Evolutionary conservation across 768 basidiomycete species (phyloP).

Genomic region (Heimioporus sp.): DNA sequence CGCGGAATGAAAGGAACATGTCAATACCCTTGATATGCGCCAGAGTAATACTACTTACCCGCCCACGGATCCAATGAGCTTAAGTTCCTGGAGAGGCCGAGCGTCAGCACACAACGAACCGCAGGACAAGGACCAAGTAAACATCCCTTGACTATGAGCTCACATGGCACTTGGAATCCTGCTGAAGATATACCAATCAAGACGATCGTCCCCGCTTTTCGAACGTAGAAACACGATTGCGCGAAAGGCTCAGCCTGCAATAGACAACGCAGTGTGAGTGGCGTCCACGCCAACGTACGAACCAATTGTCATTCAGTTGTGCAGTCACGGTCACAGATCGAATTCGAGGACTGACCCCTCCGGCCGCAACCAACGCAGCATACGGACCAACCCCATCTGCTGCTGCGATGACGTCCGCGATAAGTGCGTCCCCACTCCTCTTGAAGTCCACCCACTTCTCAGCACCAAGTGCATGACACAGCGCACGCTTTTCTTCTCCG

Average conservation of each 20-base stretch:
- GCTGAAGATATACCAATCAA: conserved; percentile 40
- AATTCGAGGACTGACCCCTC: conserved; percentile 9
- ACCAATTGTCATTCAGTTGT: neutral
- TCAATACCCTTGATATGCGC: neutral
- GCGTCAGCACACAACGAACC: neutral
- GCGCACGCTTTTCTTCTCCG: conserved; percentile 39
- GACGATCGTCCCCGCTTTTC: conserved; percentile 40
- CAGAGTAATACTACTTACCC: conserved; percentile 11
- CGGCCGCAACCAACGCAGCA: conserved; percentile 27
- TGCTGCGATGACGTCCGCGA: conserved; percentile 35
- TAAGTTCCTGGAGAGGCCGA: conserved; percentile 16
- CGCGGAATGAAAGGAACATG: neutral
- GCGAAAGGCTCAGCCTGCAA: neutral
- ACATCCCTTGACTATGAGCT: conserved; percentile 28
- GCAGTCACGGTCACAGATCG: neutral
- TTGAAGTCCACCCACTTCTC: conserved; percentile 49
- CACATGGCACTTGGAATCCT: conserved; percentile 30
- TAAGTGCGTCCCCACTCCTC: conserved; percentile 35
- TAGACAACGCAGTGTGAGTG: neutral
- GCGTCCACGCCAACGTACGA: no score
- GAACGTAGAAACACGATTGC: conserved; percentile 40
- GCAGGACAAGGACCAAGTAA: neutral
- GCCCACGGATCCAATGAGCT: conserved; percentile 15
- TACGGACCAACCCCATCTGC: conserved; percentile 46
- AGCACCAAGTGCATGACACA: conserved; percentile 39